phyloP scores from a whole-genome alignment of 768 basidiomycete species.

The Gloeophyllum trabeum region DNA sequence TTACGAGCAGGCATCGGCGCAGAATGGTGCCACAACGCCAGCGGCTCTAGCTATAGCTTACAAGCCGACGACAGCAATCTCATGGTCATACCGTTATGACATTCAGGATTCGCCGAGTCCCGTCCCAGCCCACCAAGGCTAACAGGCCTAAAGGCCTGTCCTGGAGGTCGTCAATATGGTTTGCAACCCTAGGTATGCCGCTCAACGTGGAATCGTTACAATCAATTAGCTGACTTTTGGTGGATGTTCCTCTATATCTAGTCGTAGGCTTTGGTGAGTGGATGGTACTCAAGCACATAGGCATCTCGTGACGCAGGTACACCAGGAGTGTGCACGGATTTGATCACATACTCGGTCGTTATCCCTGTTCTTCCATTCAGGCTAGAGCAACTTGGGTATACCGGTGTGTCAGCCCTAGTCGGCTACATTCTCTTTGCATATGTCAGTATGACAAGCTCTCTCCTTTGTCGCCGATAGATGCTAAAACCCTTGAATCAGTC shows the following conservation, averaged over 20 bases:
- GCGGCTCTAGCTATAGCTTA: no score
- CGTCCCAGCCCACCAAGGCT: no score
- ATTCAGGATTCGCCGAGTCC: no score
- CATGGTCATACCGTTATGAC: no score
- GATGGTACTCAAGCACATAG: background rate
- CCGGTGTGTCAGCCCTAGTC: conserved; percentile 18
- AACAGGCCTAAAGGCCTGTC: no score
- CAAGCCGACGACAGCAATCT: no score
- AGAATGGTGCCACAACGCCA: no score
- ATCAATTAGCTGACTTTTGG: background rate
- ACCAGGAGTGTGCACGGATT: conserved; percentile 21
- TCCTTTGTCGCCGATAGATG: background rate
- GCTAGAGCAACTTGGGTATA: conserved; percentile 22
- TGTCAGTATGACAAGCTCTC: conserved; percentile 15
- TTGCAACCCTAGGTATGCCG: conserved; percentile 14
- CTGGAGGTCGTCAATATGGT: conserved; percentile 24
- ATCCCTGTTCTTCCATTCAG: conserved; percentile 29
- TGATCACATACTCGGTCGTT: conserved; percentile 25
- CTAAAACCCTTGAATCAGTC: conserved; percentile 13
- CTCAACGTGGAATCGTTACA: background rate
- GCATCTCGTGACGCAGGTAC: background rate
- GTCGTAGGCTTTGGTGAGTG: conserved; percentile 11
- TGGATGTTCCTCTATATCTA: background rate
- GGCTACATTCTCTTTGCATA: conserved; percentile 30
- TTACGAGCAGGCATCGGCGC: no score